phyloP scores from a whole-genome alignment of 805 yeast genomes.

The Metschnikowia cerradonensis region DNA sequence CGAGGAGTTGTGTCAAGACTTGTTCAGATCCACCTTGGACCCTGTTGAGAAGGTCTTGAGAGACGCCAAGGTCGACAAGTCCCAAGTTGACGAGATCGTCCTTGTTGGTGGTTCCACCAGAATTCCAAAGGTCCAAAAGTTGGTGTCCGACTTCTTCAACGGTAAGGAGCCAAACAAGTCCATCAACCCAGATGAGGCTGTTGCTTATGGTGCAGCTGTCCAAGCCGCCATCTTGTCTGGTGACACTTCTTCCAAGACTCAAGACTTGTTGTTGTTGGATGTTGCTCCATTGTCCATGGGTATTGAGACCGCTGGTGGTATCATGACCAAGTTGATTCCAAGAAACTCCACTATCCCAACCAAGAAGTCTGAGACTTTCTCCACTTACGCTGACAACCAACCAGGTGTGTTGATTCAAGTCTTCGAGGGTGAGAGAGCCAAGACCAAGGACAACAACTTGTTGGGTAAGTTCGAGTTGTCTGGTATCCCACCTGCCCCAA shows the following conservation, averaged over 20 bases:
- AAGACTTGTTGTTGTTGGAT: conserved; percentile 90
- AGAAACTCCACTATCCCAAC: conserved; percentile 98
- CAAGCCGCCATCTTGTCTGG: conserved; percentile 98
- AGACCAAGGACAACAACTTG: conserved; percentile 92
- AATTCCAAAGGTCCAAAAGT: conserved; percentile 48
- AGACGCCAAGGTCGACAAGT: conserved; percentile 43
- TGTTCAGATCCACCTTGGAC: conserved; percentile 44
- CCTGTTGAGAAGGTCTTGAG: conserved; percentile 46
- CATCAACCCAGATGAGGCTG: conserved; percentile 49
- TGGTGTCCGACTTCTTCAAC: conserved; percentile 42
- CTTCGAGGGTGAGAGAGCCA: conserved; percentile 96
- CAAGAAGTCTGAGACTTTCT: conserved; percentile 94
- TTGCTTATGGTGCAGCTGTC: conserved; percentile 79
- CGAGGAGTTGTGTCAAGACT: conserved; percentile 44
- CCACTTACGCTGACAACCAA: conserved; percentile 96
- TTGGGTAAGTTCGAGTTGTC: conserved; percentile 95
- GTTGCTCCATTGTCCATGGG: conserved; percentile 97
- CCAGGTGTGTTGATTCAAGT: conserved; percentile 98
- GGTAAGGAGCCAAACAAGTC: conserved; percentile 48
- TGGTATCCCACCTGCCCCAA: conserved; percentile 98
- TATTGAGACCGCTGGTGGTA: conserved; percentile 99
- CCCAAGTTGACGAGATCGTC: conserved; percentile 44
- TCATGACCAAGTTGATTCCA: conserved; percentile 96
- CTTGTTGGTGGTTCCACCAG: conserved; percentile 50
- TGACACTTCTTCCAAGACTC: conserved; percentile 59